phyloP scores from a whole-genome alignment of 176 grass and related monocot genomes.

The Stipa capillata region DNA sequence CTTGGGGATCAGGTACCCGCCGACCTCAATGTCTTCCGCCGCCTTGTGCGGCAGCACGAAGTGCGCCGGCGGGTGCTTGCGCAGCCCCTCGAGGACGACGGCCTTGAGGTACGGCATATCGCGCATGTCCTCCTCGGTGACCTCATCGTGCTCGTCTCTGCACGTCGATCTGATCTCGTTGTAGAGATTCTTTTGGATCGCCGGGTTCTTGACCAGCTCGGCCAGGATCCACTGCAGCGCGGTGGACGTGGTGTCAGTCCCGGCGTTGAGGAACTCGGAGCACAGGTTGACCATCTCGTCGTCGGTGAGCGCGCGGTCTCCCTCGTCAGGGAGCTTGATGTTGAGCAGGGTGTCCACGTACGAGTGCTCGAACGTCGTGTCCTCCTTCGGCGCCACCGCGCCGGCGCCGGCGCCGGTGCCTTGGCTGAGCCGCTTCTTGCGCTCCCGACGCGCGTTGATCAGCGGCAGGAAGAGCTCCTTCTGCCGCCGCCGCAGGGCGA shows the following conservation, averaged over 20 bases:
- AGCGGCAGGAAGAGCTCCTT: conserved; percentile 25
- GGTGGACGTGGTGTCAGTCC: conserved; percentile 59
- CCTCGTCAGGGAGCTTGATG: conserved; percentile 41
- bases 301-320: conserved; percentile 25
- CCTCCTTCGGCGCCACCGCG: background rate
- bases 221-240: conserved; percentile 78
- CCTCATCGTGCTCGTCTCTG: background rate
- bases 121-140: conserved; percentile 37
- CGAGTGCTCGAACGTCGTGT: conserved; percentile 28
- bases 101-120: conserved; percentile 54
- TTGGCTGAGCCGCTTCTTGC: background rate
- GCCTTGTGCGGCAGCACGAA: conserved; percentile 40
- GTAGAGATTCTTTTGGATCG: conserved; percentile 33
- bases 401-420: background rate
- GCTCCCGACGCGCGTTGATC: conserved; percentile 13
- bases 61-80: conserved; percentile 35
- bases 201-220: conserved; percentile 57
- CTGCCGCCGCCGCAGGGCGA: background rate
- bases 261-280: conserved; percentile 61
- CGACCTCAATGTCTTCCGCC: conserved; percentile 33
- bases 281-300: conserved; percentile 44
- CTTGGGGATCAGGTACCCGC: conserved; percentile 48
- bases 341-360: conserved; percentile 67
- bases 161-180: conserved; percentile 18
- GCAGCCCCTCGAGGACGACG: conserved; percentile 52